A percentile compares a stretch with the other conserved stretches of the same genome.
Evolutionary conservation across 1,284 basidiomycete genomes (phyloP).

Genomic region (Cutaneotrichosporon sp.): DNA sequence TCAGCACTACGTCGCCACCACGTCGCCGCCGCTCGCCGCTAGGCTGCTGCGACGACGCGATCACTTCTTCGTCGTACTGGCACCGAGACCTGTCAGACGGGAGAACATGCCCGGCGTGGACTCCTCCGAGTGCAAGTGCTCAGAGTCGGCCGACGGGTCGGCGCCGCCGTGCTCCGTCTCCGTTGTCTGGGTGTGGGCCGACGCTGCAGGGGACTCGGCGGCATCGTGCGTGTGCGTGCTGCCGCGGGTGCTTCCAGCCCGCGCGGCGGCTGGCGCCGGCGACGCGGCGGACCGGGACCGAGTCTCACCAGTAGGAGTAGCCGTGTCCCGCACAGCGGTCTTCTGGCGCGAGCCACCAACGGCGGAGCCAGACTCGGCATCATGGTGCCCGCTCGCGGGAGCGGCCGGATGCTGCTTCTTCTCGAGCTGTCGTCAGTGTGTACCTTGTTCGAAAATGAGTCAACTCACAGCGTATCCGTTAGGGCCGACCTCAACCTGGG

Average conservation of each 20-base stretch:
- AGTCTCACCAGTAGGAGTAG: slow-evolving; percentile 46
- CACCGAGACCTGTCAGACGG: slow-evolving; percentile 1
- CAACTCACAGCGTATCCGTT: slow-evolving; percentile 68
- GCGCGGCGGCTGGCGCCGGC: neutral
- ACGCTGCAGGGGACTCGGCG: neutral
- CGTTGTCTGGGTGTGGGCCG: neutral
- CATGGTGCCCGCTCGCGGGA: neutral
- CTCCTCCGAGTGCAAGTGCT: neutral
- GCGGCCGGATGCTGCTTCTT: slow-evolving; percentile 23
- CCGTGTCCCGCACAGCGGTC: slow-evolving; percentile 39
- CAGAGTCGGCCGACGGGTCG: neutral
- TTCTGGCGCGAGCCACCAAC: slow-evolving; percentile 30
- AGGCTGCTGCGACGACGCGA: too few species aligned
- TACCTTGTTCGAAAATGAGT: too few species aligned
- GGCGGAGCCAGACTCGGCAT: slow-evolving; percentile 15
- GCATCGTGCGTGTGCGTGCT: neutral
- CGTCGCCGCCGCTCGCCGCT: too few species aligned
- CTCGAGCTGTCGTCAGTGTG: slow-evolving; percentile 8
- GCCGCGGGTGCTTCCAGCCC: neutral
- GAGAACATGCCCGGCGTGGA: neutral
- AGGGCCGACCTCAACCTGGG: slow-evolving; percentile 54
- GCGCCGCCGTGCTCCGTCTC: slow-evolving; percentile 1
- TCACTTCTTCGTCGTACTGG: neutral
- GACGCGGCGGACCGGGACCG: neutral
- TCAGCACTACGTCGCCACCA: too few species aligned